A percentile compares a stretch with the other conserved stretches of the same genome.
These are phyloP conservation scores for Monosporascus ibericus DNA, from an alignment of 2,329 filamentous ascomycete species.

Conservation along the genomic window DNA sequence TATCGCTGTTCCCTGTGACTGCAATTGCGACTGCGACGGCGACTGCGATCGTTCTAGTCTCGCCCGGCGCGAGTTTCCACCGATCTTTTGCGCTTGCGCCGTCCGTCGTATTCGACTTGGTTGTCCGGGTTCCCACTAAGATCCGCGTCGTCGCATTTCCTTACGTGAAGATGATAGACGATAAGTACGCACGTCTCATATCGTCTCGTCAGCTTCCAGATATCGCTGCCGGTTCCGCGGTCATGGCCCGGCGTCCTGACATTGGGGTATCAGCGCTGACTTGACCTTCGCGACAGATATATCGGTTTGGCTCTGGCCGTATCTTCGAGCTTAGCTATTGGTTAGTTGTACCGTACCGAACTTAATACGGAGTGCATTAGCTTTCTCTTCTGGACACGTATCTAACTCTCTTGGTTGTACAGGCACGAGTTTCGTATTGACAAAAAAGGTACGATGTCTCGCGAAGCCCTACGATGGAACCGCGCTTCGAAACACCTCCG, in stretches of 20 bases:
- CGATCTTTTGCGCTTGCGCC: background rate
- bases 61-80: conserved; percentile 23
- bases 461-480: conserved; percentile 1
- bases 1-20: background rate
- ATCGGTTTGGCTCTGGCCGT: conserved; percentile 72
- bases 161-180: conserved; percentile 36
- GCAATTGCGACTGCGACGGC: background rate
- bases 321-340: conserved; percentile 68
- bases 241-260: background rate
- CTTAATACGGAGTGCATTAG: background rate
- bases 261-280: conserved; percentile 24
- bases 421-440: conserved; percentile 98
- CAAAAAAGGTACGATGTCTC: conserved; percentile 71
- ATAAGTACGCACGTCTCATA: conserved; percentile 33
- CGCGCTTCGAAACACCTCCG: background rate
- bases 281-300: conserved; percentile 47
- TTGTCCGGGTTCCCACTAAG: conserved; percentile 4
- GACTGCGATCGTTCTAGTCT: conserved; percentile 10
- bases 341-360: conserved; percentile 37
- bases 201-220: conserved; percentile 3
- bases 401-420: conserved; percentile 10
- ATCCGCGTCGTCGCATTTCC: conserved; percentile 12
- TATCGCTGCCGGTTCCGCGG: conserved; percentile 1
- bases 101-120: conserved; percentile 1
- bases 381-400: conserved; percentile 1